These are phyloP conservation scores for Pyrenula aspistea DNA, from an alignment of 495 filamentous ascomycete species.

Conservation along the genomic window DNA sequence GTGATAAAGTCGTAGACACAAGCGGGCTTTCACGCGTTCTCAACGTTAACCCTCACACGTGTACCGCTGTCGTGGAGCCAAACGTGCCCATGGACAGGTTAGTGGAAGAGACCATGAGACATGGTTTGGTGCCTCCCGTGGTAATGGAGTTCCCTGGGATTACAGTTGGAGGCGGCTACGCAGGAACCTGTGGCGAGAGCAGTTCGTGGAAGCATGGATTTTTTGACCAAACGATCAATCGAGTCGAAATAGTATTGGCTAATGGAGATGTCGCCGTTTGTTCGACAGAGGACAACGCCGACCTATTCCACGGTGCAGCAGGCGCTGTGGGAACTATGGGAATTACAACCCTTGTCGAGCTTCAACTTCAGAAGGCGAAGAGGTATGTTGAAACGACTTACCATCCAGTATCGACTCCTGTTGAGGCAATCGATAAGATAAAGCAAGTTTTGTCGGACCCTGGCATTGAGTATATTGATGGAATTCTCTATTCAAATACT, in stretches of 20 bases:
- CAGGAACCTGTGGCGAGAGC: slow-evolving; percentile 43
- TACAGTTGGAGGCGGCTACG: slow-evolving; percentile 43
- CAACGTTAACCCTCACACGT: slow-evolving; percentile 25
- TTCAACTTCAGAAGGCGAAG: slow-evolving; percentile 33
- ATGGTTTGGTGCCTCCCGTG: slow-evolving; percentile 37
- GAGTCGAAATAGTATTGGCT: slow-evolving; percentile 40
- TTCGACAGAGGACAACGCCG: slow-evolving; percentile 15
- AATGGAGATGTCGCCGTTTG: slow-evolving; percentile 33
- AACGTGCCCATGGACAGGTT: slow-evolving; percentile 41
- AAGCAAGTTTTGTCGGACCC: slow-evolving; percentile 9
- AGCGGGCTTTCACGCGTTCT: slow-evolving; percentile 40
- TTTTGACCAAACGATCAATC: slow-evolving; percentile 38
- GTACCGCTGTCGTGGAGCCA: slow-evolving; percentile 35
- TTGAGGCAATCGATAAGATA: slow-evolving; percentile 26
- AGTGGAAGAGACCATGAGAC: slow-evolving; percentile 24
- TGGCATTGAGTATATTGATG: slow-evolving; percentile 34
- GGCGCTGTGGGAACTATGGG: slow-evolving; percentile 41
- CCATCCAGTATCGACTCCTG: slow-evolving; percentile 23
- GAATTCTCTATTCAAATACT: slow-evolving; percentile 31
- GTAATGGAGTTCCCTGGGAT: slow-evolving; percentile 50
- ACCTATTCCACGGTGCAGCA: slow-evolving; percentile 41
- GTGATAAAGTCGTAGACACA: slow-evolving; percentile 42
- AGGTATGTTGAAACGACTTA: slow-evolving; percentile 39
- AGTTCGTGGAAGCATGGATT: slow-evolving; percentile 44
- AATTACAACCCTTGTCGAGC: slow-evolving; percentile 39